Percentiles rank a stretch among this genome's conserved stretches.
Evolutionary conservation across 2,329 filamentous ascomycete species (phyloP).

Genomic region (Apiospora phragmitis): DNA sequence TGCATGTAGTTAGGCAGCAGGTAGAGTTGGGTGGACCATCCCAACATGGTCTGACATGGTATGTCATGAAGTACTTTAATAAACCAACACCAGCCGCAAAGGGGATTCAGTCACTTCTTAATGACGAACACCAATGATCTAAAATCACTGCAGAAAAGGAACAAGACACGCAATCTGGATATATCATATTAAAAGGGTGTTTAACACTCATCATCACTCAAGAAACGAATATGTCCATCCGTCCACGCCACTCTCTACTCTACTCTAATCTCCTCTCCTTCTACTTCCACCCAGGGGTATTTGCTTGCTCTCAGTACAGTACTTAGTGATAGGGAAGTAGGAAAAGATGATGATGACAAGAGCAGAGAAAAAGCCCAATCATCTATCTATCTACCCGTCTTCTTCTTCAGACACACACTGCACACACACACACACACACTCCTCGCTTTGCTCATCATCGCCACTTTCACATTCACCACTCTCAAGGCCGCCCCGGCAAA

Average conservation of each 20-base stretch:
- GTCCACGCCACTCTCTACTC: not conserved
- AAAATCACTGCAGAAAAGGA: not conserved
- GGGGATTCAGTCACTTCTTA: not conserved
- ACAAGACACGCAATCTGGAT: not conserved
- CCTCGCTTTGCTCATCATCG: not conserved
- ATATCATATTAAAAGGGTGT: not conserved
- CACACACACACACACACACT: too few species aligned
- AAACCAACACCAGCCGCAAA: not conserved
- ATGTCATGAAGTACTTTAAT: not conserved
- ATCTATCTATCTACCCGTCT: not conserved
- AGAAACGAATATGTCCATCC: not conserved
- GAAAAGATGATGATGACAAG: not conserved
- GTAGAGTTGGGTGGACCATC: too few species aligned
- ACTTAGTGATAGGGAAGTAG: not conserved
- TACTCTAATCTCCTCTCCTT: not conserved
- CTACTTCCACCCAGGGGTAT: not conserved
- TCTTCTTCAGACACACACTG: too few species aligned
- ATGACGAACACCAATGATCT: not conserved
- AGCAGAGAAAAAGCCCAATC: not conserved
- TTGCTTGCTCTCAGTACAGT: not conserved
- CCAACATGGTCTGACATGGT: not conserved
- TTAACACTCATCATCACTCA: not conserved
- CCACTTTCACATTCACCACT: not conserved
- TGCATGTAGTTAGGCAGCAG: too few species aligned
- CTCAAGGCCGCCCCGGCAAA: slow-evolving; percentile 45